phyloP scores from a whole-genome alignment of 2,329 filamentous ascomycete species.

The Trichothecium sympodiale region DNA sequence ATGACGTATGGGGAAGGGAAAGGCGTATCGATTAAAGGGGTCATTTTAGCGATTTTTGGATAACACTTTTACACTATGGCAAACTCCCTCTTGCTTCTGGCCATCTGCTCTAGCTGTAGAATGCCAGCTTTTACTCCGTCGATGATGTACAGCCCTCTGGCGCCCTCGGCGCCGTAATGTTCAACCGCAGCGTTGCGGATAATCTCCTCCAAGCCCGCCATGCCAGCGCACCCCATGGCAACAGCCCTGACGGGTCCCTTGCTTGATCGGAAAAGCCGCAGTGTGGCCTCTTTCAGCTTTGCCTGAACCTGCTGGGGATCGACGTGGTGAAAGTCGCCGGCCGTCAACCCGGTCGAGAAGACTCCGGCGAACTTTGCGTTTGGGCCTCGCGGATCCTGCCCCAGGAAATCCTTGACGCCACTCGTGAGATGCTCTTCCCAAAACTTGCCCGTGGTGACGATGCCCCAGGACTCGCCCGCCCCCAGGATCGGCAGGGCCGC shows the following conservation, averaged over 20 bases:
- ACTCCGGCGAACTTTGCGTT: constrained; percentile 62
- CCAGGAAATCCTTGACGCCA: constrained; percentile 56
- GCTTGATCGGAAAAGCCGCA: constrained; percentile 42
- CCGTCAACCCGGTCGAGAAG: constrained; percentile 69
- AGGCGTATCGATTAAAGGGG: constrained; percentile 36
- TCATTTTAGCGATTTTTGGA: background rate
- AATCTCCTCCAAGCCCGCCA: constrained; percentile 73
- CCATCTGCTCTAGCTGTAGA: constrained; percentile 45
- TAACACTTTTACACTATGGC: background rate
- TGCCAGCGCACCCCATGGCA: constrained; percentile 81
- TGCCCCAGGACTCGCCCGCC: constrained; percentile 54
- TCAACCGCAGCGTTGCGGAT: constrained; percentile 60
- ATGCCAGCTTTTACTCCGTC: constrained; percentile 70
- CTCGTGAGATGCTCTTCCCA: constrained; percentile 65
- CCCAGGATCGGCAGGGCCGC: constrained; percentile 37
- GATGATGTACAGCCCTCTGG: constrained; percentile 51
- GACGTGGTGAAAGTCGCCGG: constrained; percentile 66
- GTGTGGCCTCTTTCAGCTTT: constrained; percentile 61
- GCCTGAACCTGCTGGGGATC: constrained; percentile 50
- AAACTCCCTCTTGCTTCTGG: constrained; percentile 32
- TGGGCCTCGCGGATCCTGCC: constrained; percentile 19
- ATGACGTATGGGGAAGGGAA: constrained; percentile 81
- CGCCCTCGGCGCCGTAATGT: constrained; percentile 48
- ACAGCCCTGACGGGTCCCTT: constrained; percentile 50
- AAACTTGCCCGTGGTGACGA: constrained; percentile 76